phyloP scores from a whole-genome alignment of 768 basidiomycete species.

The Tulasnella sp. region DNA sequence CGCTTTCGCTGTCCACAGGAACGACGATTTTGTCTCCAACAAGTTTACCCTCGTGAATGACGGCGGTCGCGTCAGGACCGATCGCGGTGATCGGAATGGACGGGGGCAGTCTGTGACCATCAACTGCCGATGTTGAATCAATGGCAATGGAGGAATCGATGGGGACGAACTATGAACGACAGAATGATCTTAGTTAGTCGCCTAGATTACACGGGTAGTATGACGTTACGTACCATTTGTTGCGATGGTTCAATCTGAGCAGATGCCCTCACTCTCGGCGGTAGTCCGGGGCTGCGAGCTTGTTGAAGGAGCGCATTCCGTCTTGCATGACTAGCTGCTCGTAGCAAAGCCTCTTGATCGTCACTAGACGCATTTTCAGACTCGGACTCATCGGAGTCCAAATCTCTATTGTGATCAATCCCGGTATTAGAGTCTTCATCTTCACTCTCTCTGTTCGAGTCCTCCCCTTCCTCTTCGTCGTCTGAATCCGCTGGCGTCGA shows the following conservation, averaged over 20 bases:
- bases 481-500: constrained; percentile 1
- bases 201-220: neutral
- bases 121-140: neutral
- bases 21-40: constrained; percentile 8
- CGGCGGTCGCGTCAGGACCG: constrained; percentile 3
- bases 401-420: neutral
- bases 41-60: constrained; percentile 11
- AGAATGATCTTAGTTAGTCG: neutral
- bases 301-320: neutral
- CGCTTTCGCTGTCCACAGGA: constrained; percentile 12
- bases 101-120: neutral
- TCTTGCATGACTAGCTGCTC: neutral
- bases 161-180: constrained; percentile 2
- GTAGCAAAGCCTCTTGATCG: constrained; percentile 5
- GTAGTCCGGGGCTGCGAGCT: neutral
- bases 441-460: neutral
- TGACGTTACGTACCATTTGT: neutral
- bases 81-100: constrained; percentile 9
- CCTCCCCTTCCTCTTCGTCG: constrained; percentile 1
- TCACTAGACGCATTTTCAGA: neutral
- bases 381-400: neutral
- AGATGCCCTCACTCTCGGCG: neutral
- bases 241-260: neutral
- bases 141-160: constrained; percentile 1
- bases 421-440: neutral